Evolutionary conservation across 345 rosid species (phyloP).

Genomic region (Excoecaria cochinchinensis): DNA sequence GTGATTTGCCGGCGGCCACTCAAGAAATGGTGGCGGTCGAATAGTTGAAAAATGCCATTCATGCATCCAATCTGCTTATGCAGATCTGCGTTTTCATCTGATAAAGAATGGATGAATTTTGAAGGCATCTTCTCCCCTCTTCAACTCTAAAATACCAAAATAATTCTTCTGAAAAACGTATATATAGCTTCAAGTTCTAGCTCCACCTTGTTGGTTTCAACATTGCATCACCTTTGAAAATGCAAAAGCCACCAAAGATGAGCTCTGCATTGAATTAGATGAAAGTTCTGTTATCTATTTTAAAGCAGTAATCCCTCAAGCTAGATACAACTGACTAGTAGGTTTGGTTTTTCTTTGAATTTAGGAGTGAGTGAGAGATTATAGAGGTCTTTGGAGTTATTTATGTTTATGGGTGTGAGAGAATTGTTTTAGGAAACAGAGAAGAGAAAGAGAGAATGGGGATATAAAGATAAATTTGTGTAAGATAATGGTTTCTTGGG

Average conservation of each 20-base stretch:
- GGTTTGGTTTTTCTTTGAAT: background rate
- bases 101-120: constrained; percentile 49
- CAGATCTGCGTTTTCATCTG: constrained; percentile 74
- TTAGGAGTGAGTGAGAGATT: background rate
- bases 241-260: background rate
- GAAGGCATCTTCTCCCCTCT: constrained; percentile 56
- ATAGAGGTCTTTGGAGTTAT: background rate
- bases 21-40: constrained; percentile 64
- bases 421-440: constrained; percentile 13
- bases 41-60: constrained; percentile 79
- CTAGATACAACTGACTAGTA: no score
- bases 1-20: constrained; percentile 41
- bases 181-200: constrained; percentile 2
- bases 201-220: no score
- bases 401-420: background rate
- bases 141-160: background rate
- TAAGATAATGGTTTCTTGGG: constrained; percentile 23
- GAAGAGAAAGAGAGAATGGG: constrained; percentile 15
- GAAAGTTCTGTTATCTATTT: background rate
- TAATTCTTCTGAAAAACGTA: background rate
- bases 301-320: no score
- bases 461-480: background rate
- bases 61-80: constrained; percentile 86
- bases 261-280: background rate
- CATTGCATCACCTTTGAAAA: background rate